These are phyloP conservation scores for Suillus cothurnatus DNA, from an alignment of 768 basidiomycete species.

Conservation along the genomic window DNA sequence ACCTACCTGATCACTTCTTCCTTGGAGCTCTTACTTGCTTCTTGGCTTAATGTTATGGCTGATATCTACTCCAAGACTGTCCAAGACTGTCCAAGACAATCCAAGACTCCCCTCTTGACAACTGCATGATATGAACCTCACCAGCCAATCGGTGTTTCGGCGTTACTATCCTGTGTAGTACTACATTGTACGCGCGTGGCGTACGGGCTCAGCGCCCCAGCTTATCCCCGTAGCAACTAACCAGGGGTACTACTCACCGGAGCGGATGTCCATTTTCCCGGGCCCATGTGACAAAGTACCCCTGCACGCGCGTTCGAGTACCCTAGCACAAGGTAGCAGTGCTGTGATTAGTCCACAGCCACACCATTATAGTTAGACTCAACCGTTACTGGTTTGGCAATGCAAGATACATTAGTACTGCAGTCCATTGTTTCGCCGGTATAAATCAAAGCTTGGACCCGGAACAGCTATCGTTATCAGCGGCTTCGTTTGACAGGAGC, in stretches of 20 bases:
- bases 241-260: not conserved
- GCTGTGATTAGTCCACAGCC: no score
- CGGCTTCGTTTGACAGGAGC: conserved; percentile 17
- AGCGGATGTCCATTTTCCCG: not conserved
- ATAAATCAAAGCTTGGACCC: not conserved
- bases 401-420: no score
- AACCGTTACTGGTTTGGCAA: no score
- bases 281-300: not conserved
- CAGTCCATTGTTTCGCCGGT: not conserved
- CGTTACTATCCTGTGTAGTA: not conserved
- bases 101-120: not conserved
- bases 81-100: not conserved
- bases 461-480: no score
- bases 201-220: not conserved
- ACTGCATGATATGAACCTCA: no score
- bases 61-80: not conserved
- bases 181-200: not conserved
- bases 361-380: not conserved
- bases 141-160: not conserved
- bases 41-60: not conserved
- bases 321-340: not conserved
- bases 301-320: not conserved
- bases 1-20: not conserved
- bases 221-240: not conserved
- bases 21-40: not conserved